Base-by-base conservation (phyloP, 2,329 filamentous ascomycete genomes). In the Penicillium italicum region DNA sequence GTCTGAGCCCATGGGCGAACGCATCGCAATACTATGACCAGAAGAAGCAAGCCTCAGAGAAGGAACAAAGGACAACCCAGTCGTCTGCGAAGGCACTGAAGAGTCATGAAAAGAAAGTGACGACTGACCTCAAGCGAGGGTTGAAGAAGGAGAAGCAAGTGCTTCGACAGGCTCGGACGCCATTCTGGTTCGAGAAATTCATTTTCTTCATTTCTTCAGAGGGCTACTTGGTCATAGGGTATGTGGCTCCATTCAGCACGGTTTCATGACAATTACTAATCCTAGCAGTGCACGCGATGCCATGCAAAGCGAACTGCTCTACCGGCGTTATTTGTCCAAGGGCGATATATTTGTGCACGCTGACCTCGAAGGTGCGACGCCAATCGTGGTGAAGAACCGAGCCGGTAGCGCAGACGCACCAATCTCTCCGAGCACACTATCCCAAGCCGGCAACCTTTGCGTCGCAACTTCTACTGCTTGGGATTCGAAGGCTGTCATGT, bases 111-210 rank as follows among this genome's bases (percentile, higher is more conserved):
- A 87, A 89, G 67, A 97, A 96, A 74, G 92, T 97, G 22, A 80
- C 83, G 5, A 85, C 89, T 12, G 91, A 96, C 69, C 79, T 97
- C 22, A 95, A 90, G 75, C 93, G 91, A 67, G 88, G 86, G 0
- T 74, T 97, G 54, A 96, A 96, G 76, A 88, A 94, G 69, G 94
- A 97, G 74, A 97, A 96, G 72, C 87, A 91, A 20, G 79, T 95
- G 2, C 77, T 97, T 10, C 86, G 92, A 43, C 91, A 89, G 0
- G 87, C 96, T 9, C 84, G 94, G 53, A 88, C 86, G 67, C 88
- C 87, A 62, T 83, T 92, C 66, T 99, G 94, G 94, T 99, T 97
- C 64, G 94, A 99, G 68, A 99, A 99, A 74, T 99, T 96, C 66
- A 79, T 86, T 28, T 97, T 91, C 82, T 99, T 99, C 75, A 84